A percentile compares a stretch with the other conserved stretches of the same genome.
These are phyloP conservation scores for Dichotomocladium elegans DNA, from an alignment of 371 early-diverging fungal species.

Conservation along the genomic window DNA sequence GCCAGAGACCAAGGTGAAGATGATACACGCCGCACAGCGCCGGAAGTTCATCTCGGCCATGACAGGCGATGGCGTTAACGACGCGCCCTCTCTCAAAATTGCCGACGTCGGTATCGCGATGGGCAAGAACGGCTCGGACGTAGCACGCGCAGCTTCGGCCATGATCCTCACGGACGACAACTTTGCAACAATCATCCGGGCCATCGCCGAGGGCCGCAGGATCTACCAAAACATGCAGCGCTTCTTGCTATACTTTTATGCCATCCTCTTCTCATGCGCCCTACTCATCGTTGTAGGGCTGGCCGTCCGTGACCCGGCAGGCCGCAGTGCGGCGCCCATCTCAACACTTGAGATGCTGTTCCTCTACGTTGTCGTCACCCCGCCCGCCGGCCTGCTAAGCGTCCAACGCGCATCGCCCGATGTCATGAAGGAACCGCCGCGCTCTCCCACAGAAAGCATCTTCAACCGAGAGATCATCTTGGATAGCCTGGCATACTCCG, in stretches of 20 bases:
- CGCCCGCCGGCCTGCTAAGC: slow-evolving; percentile 75
- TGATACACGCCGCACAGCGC: slow-evolving; percentile 89
- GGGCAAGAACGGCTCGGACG: slow-evolving; percentile 90
- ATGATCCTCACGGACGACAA: slow-evolving; percentile 87
- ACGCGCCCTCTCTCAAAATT: slow-evolving; percentile 86
- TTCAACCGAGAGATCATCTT: slow-evolving; percentile 31
- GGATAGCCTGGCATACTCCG: slow-evolving; percentile 16
- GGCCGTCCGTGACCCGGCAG: slow-evolving; percentile 69
- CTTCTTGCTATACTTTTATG: slow-evolving; percentile 76
- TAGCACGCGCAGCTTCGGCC: slow-evolving; percentile 89
- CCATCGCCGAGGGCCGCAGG: slow-evolving; percentile 81
- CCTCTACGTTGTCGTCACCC: slow-evolving; percentile 39
- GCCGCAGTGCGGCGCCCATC: slow-evolving; percentile 60
- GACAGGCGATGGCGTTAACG: slow-evolving; percentile 94
- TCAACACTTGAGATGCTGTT: slow-evolving; percentile 30
- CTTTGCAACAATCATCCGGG: slow-evolving; percentile 82
- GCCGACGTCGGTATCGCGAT: slow-evolving; percentile 92
- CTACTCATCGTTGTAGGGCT: slow-evolving; percentile 60
- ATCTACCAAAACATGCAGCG: slow-evolving; percentile 93
- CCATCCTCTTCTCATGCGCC: slow-evolving; percentile 40
- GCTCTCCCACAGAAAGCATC: slow-evolving; percentile 59
- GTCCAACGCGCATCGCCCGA: slow-evolving; percentile 76
- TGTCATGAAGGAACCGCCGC: slow-evolving; percentile 80
- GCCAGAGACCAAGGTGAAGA: slow-evolving; percentile 96
- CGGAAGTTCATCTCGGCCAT: slow-evolving; percentile 66